A percentile compares a stretch with the other conserved stretches of the same genome.
These are phyloP conservation scores for Zymoseptoria crescenta DNA, from an alignment of 2,329 filamentous ascomycete species.

Conservation along the genomic window DNA sequence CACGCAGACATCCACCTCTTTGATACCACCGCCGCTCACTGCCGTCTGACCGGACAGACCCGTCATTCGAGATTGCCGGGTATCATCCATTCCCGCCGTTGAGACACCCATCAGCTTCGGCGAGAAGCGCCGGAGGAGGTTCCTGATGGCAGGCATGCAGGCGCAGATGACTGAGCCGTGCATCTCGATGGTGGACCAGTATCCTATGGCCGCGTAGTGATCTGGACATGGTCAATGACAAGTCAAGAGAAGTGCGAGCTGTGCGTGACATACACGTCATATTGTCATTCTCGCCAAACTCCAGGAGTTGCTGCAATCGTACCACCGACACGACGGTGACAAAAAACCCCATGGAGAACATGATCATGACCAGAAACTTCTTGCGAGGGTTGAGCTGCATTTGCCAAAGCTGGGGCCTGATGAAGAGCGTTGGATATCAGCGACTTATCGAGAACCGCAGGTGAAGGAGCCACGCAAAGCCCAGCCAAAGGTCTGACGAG, in stretches of 20 bases:
- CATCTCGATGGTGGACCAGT: slow-evolving; percentile 14
- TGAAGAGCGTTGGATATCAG: not conserved
- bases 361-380: slow-evolving; percentile 14
- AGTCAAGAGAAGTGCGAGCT: not conserved
- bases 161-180: slow-evolving; percentile 14
- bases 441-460: not conserved
- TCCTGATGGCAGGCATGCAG: slow-evolving; percentile 16
- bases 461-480: not conserved
- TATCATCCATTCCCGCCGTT: not conserved
- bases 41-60: slow-evolving; percentile 11
- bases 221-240: slow-evolving; percentile 1
- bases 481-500: not conserved
- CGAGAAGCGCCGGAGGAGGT: slow-evolving; percentile 11
- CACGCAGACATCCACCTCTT: slow-evolving; percentile 7
- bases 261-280: slow-evolving; percentile 5
- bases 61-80: not conserved
- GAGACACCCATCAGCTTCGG: slow-evolving; percentile 9
- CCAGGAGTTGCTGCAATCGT: slow-evolving; percentile 10
- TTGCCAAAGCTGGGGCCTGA: slow-evolving; percentile 11
- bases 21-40: slow-evolving; percentile 9
- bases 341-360: slow-evolving; percentile 16
- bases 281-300: slow-evolving; percentile 12
- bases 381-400: slow-evolving; percentile 14
- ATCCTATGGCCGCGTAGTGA: slow-evolving; percentile 15
- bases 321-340: slow-evolving; percentile 13